These are phyloP conservation scores for Fonsecaea pedrosoi DNA, from an alignment of 2,329 filamentous ascomycete species.

Conservation along the genomic window DNA sequence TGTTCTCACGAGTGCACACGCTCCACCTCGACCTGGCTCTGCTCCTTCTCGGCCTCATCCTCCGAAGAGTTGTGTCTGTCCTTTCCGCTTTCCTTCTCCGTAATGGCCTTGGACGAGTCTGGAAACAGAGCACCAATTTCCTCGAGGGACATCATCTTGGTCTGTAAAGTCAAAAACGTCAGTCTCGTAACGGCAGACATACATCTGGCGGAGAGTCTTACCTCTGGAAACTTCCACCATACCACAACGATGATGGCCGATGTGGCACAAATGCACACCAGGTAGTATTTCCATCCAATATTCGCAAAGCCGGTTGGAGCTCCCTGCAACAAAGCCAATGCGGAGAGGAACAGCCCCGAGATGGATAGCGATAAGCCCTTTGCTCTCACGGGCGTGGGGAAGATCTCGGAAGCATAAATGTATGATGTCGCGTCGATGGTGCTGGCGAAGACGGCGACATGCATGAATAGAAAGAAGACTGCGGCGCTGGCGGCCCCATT, in stretches of 20 bases:
- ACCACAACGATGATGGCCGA: slow-evolving; percentile 13
- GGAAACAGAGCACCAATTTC: background rate
- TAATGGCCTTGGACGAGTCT: background rate
- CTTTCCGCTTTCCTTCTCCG: background rate
- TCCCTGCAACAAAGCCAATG: slow-evolving; percentile 13
- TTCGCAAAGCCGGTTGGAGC: slow-evolving; percentile 45
- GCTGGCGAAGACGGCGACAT: slow-evolving; percentile 17
- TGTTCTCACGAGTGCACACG: background rate
- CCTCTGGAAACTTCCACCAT: slow-evolving; percentile 37
- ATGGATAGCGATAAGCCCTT: slow-evolving; percentile 57
- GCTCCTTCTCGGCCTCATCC: background rate
- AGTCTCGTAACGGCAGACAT: background rate
- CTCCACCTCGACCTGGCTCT: background rate
- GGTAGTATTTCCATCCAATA: slow-evolving; percentile 45
- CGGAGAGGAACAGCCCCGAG: slow-evolving; percentile 10
- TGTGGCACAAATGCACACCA: slow-evolving; percentile 35
- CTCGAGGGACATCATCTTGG: slow-evolving; percentile 11
- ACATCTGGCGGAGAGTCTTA: background rate
- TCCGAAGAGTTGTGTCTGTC: background rate
- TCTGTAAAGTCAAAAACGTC: background rate
- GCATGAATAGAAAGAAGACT: slow-evolving; percentile 69
- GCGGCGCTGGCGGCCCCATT: slow-evolving; percentile 66
- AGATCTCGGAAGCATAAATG: slow-evolving; percentile 76
- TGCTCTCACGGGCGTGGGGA: slow-evolving; percentile 72
- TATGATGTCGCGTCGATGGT: slow-evolving; percentile 70